Conservation (phyloP, 495 filamentous ascomycete species). For the Acidomyces sp. region DNA sequence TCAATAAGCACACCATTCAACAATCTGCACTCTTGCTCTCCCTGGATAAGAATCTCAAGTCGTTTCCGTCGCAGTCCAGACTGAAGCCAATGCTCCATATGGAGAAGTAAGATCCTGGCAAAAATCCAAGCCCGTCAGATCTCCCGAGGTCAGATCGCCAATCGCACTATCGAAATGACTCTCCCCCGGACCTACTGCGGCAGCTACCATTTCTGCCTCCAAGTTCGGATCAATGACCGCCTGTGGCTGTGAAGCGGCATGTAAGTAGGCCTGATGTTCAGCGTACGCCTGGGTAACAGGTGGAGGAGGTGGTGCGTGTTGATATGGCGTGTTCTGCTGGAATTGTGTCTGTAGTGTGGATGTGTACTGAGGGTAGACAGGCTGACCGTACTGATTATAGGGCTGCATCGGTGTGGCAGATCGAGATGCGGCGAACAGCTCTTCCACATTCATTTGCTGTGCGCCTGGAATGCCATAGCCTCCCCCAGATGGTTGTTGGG, state of each 20-base stretch:
- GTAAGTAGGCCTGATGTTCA: slow-evolving; percentile 15
- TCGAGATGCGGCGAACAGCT: slow-evolving; percentile 10
- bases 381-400: slow-evolving; percentile 17
- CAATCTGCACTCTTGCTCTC: too few species aligned
- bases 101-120: slow-evolving; percentile 3
- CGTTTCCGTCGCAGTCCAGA: slow-evolving; percentile 12
- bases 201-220: slow-evolving; percentile 3
- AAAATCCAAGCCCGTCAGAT: slow-evolving; percentile 2
- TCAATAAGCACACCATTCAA: too few species aligned
- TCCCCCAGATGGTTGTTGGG: slow-evolving; percentile 10
- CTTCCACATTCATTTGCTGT: slow-evolving; percentile 10
- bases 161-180: slow-evolving; percentile 16
- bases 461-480: slow-evolving; percentile 18
- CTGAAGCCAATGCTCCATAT: slow-evolving; percentile 1
- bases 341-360: neutral
- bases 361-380: slow-evolving; percentile 14
- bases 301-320: slow-evolving; percentile 1
- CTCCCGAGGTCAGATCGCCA: slow-evolving; percentile 7
- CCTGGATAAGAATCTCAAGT: too few species aligned
- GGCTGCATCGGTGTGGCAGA: slow-evolving; percentile 9
- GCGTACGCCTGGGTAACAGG: slow-evolving; percentile 1
- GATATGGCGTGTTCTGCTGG: slow-evolving; percentile 4
- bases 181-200: neutral
- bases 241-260: slow-evolving; percentile 16
- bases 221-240: slow-evolving; percentile 16